These are phyloP conservation scores for Remersonia thermophila DNA, from an alignment of 2,329 filamentous ascomycete species.

Conservation along the genomic window DNA sequence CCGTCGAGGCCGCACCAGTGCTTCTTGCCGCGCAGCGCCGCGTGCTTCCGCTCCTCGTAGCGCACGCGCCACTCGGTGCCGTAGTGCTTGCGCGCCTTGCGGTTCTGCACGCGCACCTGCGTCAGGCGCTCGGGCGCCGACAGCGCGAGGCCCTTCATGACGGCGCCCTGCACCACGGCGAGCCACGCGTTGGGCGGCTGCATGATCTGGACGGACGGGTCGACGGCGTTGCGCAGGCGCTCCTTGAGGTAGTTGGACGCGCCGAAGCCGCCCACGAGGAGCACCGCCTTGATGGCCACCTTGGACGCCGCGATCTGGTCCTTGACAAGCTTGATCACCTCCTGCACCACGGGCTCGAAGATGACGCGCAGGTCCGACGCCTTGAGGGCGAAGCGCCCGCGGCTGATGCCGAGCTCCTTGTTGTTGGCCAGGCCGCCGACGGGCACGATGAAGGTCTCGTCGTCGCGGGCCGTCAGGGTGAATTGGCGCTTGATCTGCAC, in stretches of 20 bases:
- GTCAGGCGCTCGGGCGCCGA: conserved; percentile 23
- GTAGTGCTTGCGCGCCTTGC: conserved; percentile 32
- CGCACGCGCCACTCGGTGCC: conserved; percentile 25
- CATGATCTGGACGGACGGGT: conserved; percentile 28
- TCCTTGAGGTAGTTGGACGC: conserved; percentile 32
- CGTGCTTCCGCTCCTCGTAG: conserved; percentile 22
- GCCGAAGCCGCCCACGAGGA: conserved; percentile 39
- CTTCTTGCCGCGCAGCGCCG: conserved; percentile 21
- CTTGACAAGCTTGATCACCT: conserved; percentile 32
- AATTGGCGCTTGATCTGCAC: conserved; percentile 28
- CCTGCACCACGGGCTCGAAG: conserved; percentile 31
- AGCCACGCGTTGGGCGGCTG: conserved; percentile 38
- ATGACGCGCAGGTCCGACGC: conserved; percentile 28
- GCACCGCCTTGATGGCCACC: conserved; percentile 31
- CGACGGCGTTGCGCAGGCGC: conserved; percentile 26
- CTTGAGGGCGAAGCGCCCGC: conserved; percentile 26
- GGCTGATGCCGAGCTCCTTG: conserved; percentile 25
- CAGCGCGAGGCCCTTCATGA: conserved; percentile 34
- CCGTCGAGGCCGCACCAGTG: conserved; percentile 27
- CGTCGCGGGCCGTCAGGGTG: conserved; percentile 23
- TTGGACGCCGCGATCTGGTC: conserved; percentile 31
- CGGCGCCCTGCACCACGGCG: conserved; percentile 38
- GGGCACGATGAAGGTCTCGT: conserved; percentile 26
- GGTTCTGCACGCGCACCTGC: conserved; percentile 27
- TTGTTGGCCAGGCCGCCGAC: conserved; percentile 26